These are phyloP conservation scores for Brassica cretica DNA, from an alignment of 345 rosid species.

Conservation along the genomic window DNA sequence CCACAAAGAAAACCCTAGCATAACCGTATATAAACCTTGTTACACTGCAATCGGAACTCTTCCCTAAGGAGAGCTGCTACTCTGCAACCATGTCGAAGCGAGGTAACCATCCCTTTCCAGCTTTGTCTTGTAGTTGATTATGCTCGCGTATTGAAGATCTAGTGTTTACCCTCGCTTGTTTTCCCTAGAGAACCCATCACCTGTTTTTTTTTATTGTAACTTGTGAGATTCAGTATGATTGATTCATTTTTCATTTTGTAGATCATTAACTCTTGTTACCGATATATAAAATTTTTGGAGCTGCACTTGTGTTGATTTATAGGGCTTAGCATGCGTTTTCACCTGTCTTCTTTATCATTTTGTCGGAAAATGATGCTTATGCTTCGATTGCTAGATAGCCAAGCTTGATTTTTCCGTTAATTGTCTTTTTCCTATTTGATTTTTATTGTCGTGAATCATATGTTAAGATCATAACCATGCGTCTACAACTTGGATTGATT, in stretches of 20 bases:
- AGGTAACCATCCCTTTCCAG: slow-evolving; percentile 22
- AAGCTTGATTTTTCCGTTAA: neutral
- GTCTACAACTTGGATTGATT: too few relatives aligned
- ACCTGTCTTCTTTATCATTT: neutral
- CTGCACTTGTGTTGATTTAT: too few relatives aligned
- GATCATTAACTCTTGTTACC: neutral
- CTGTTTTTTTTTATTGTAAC: neutral
- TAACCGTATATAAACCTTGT: slow-evolving; percentile 26
- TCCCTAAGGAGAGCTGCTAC: slow-evolving; percentile 29
- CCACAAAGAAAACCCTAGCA: slow-evolving; percentile 34
- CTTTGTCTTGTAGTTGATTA: neutral
- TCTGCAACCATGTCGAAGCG: slow-evolving; percentile 46
- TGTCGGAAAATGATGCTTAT: neutral
- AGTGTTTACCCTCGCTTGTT: neutral
- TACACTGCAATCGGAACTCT: slow-evolving; percentile 3
- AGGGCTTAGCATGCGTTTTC: neutral
- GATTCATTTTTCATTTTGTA: neutral
- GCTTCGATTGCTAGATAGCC: neutral
- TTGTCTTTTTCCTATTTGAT: too few relatives aligned
- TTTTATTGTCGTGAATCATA: neutral
- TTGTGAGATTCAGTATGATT: neutral
- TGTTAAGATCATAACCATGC: too few relatives aligned
- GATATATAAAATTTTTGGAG: neutral
- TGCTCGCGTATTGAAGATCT: neutral
- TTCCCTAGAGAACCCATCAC: neutral